A percentile compares a stretch with the other conserved stretches of the same genome.
Evolutionary conservation across 768 basidiomycete species (phyloP).

Genomic region (Grammothele lineata): DNA sequence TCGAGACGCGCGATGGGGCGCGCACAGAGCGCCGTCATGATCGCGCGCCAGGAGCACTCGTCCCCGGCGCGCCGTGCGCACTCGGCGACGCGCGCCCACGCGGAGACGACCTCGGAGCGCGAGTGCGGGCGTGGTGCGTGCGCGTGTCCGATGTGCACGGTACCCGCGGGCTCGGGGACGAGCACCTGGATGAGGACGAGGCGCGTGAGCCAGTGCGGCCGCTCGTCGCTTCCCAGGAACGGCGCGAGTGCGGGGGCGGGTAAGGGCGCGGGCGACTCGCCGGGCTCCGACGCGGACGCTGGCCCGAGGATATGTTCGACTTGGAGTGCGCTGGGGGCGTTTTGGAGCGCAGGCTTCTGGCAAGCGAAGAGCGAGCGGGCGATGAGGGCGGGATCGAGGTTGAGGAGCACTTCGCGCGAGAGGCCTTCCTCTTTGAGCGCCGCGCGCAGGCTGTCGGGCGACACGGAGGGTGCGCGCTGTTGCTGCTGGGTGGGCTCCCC

Average conservation of each 20-base stretch:
- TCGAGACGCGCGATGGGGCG: conserved; percentile 71
- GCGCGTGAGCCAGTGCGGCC: conserved; percentile 80
- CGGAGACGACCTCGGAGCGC: conserved; percentile 65
- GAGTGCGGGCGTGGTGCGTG: conserved; percentile 56
- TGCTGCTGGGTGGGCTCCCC: conserved; percentile 13
- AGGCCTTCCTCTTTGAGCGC: conserved; percentile 62
- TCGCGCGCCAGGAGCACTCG: conserved; percentile 76
- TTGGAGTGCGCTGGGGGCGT: conserved; percentile 41
- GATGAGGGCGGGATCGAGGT: conserved; percentile 57
- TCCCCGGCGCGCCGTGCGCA: conserved; percentile 69
- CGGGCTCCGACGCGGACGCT: neutral
- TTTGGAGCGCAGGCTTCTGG: conserved; percentile 46
- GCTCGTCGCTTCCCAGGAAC: conserved; percentile 65
- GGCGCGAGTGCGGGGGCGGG: conserved; percentile 20
- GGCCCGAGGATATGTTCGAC: conserved; percentile 37
- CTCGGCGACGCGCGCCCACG: conserved; percentile 74
- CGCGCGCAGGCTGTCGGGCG: conserved; percentile 37
- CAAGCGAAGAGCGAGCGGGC: conserved; percentile 61
- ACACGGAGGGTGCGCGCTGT: conserved; percentile 2
- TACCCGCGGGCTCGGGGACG: conserved; percentile 46
- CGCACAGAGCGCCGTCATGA: conserved; percentile 65
- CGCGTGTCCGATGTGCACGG: conserved; percentile 27
- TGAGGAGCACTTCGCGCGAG: conserved; percentile 59
- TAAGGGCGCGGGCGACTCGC: neutral
- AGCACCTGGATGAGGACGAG: conserved; percentile 68